Percentiles rank a stretch among this genome's conserved stretches.
These are phyloP conservation scores for Clathrospora elynae DNA, from an alignment of 2,329 filamentous ascomycete genomes.

Conservation along the genomic window DNA sequence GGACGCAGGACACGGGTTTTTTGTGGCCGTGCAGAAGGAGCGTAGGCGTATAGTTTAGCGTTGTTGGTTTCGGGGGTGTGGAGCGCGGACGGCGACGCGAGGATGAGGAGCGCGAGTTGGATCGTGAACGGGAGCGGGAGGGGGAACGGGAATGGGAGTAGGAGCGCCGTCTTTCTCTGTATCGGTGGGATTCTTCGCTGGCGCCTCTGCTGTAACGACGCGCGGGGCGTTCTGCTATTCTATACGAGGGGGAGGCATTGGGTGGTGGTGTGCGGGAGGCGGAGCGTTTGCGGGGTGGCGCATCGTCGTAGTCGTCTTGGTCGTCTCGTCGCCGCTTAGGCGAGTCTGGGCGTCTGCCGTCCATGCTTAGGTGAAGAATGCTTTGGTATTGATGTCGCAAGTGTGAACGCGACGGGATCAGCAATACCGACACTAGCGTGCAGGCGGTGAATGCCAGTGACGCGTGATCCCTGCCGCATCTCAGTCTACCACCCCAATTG, in stretches of 20 bases:
- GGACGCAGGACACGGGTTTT: conserved; percentile 79
- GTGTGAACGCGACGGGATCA: conserved; percentile 19
- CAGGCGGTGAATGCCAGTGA: too few relatives aligned
- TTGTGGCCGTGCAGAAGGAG: conserved; percentile 78
- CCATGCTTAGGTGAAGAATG: conserved; percentile 19
- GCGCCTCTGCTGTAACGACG: conserved; percentile 42
- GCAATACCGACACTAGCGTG: conserved; percentile 13
- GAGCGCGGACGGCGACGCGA: conserved; percentile 36
- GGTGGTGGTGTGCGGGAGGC: conserved; percentile 36
- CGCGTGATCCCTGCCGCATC: conserved; percentile 22
- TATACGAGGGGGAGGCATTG: conserved; percentile 35
- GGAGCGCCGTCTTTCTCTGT: conserved; percentile 27
- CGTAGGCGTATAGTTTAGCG: conserved; percentile 70
- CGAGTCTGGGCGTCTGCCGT: conserved; percentile 25
- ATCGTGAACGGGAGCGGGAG: conserved; percentile 16
- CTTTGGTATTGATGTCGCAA: conserved; percentile 1
- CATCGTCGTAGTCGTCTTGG: conserved; percentile 33
- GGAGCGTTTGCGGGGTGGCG: conserved; percentile 43
- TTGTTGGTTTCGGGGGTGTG: conserved; percentile 57
- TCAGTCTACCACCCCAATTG: conserved; percentile 19
- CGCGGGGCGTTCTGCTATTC: conserved; percentile 43
- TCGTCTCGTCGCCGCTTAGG: conserved; percentile 40
- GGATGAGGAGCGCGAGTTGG: conserved; percentile 22
- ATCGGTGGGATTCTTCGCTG: conserved; percentile 39
- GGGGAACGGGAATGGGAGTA: conserved; percentile 26